A percentile compares a stretch with the other conserved stretches of the same genome.
phyloP scores from a whole-genome alignment of 2,329 filamentous ascomycete species.

The Pyricularia grisea region DNA sequence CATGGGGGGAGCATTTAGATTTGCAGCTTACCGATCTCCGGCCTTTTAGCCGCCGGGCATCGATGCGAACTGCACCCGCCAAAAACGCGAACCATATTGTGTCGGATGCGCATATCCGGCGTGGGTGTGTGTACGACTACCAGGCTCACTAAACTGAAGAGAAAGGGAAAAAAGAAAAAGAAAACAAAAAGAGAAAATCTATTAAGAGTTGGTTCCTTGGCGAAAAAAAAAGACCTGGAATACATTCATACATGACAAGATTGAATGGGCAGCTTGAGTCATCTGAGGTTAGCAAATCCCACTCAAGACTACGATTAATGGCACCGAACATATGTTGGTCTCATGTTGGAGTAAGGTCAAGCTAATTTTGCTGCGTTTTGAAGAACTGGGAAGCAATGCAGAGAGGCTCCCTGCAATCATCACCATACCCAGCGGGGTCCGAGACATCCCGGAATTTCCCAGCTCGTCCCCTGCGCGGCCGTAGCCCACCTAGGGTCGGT shows the following conservation, averaged over 20 bases:
- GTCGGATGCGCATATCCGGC: background rate
- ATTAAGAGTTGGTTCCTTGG: background rate
- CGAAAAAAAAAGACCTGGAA: background rate
- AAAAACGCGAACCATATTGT: background rate
- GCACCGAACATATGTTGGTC: background rate
- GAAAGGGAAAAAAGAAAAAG: no score
- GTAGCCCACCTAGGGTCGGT: background rate
- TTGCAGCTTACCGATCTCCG: background rate
- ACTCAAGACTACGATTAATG: background rate
- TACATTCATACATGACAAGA: background rate
- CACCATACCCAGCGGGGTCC: background rate
- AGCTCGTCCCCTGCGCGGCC: no score
- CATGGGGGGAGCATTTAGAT: background rate
- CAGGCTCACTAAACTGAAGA: no score
- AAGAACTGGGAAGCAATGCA: background rate
- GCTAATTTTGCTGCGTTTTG: background rate
- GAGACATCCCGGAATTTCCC: background rate
- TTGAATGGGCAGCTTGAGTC: background rate
- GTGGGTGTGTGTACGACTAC: background rate
- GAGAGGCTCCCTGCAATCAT: background rate
- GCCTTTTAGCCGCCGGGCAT: background rate
- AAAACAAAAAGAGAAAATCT: background rate
- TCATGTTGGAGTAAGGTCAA: background rate
- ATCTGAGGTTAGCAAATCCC: background rate
- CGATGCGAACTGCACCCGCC: background rate